These are phyloP conservation scores for Rhodomyrtus tomentosa DNA, from an alignment of 345 rosid genomes.

Conservation along the genomic window DNA sequence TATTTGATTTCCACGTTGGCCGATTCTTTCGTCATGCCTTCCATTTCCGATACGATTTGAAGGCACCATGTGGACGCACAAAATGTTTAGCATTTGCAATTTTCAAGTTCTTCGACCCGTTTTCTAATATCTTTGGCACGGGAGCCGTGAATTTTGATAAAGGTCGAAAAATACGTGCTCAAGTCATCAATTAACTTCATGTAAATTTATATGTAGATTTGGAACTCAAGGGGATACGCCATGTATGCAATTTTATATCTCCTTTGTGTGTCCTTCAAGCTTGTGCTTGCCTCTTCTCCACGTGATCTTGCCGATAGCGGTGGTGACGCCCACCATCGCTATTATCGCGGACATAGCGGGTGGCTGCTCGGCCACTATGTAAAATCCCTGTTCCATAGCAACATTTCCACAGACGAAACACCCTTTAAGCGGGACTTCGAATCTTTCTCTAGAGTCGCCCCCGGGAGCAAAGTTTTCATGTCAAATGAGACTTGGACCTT, in stretches of 20 bases:
- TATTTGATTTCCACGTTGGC: not conserved
- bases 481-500: not conserved
- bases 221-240: not conserved
- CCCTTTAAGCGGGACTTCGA: too few relatives aligned
- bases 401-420: too few relatives aligned
- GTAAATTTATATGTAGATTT: not conserved
- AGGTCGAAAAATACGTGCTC: too few relatives aligned
- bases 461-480: conserved; percentile 1
- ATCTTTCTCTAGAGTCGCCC: not conserved
- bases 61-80: too few relatives aligned
- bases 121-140: too few relatives aligned
- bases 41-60: not conserved
- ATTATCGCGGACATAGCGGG: not conserved
- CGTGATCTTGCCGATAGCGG: not conserved
- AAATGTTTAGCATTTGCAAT: too few relatives aligned
- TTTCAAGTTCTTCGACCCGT: too few relatives aligned
- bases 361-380: not conserved
- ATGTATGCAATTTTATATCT: not conserved
- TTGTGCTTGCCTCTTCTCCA: not conserved
- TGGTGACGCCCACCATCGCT: not conserved
- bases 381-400: too few relatives aligned
- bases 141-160: too few relatives aligned
- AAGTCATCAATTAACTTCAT: not conserved
- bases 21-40: fast-evolving
- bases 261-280: not conserved